Conservation (phyloP, 2,329 filamentous ascomycete genomes). For the Aspergillus nomiae region DNA sequence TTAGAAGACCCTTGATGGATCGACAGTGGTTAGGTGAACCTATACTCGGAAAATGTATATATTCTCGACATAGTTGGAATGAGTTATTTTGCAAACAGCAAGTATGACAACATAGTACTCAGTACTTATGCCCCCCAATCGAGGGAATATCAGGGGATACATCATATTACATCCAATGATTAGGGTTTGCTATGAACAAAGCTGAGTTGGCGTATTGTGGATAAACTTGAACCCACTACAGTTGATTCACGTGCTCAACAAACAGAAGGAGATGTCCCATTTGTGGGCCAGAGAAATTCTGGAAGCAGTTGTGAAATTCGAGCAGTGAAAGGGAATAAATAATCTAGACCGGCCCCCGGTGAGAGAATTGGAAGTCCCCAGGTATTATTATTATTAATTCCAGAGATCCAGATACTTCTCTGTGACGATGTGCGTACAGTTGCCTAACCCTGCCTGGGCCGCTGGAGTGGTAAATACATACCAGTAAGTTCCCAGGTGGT, state of each 20-base stretch:
- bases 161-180: not conserved
- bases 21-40: not conserved
- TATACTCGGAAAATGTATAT: not conserved
- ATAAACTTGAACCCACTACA: not conserved
- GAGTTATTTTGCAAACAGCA: not conserved
- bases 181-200: not conserved
- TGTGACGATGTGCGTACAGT: not conserved
- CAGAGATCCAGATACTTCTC: not conserved
- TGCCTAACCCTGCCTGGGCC: not conserved
- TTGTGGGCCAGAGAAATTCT: not conserved
- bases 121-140: not conserved
- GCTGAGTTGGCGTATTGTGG: not conserved
- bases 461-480: not conserved
- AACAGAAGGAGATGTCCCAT: not conserved
- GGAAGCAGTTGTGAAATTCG: not conserved
- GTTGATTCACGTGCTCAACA: not conserved
- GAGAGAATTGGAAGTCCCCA: not conserved
- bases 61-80: not conserved
- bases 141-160: not conserved
- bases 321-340: not conserved
- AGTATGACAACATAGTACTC: not conserved
- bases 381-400: not conserved
- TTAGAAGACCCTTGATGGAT: not conserved
- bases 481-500: not conserved
- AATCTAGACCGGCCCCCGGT: not conserved